Evolutionary conservation across 2,329 filamentous ascomycete species (phyloP).

Genomic region (Xylariaceae sp.): DNA sequence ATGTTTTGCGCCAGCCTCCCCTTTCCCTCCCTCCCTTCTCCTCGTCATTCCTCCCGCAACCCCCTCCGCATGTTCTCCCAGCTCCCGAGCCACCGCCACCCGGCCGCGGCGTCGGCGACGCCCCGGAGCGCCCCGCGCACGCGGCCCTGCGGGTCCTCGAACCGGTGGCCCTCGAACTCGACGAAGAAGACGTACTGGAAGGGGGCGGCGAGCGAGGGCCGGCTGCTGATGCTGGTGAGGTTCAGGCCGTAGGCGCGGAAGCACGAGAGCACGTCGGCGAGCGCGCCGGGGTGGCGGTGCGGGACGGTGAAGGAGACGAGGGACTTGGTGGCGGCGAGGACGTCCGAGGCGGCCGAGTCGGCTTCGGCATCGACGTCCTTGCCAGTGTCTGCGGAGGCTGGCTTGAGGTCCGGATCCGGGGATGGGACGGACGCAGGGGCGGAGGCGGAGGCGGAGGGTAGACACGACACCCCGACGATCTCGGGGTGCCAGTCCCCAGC

Average conservation of each 20-base stretch:
- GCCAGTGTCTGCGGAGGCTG: neutral
- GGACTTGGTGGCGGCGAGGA: slow-evolving; percentile 51
- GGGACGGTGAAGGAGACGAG: slow-evolving; percentile 80
- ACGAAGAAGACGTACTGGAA: slow-evolving; percentile 97
- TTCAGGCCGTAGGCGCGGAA: slow-evolving; percentile 74
- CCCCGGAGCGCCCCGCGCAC: slow-evolving; percentile 55
- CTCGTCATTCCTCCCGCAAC: neutral
- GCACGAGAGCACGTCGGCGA: slow-evolving; percentile 74
- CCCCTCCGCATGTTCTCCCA: slow-evolving; percentile 45
- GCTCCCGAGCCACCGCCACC: slow-evolving; percentile 67
- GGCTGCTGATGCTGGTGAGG: slow-evolving; percentile 83
- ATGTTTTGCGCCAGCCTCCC: too few species aligned
- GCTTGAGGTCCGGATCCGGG: too few species aligned
- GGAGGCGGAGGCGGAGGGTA: neutral
- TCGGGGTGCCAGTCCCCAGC: slow-evolving; percentile 8
- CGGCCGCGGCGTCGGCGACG: slow-evolving; percentile 57
- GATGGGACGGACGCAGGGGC: neutral
- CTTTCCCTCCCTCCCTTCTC: neutral
- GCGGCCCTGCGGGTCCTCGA: slow-evolving; percentile 47
- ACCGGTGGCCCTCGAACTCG: slow-evolving; percentile 69
- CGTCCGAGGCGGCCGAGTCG: slow-evolving; percentile 5
- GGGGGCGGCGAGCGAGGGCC: slow-evolving; percentile 65
- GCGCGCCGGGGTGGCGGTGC: slow-evolving; percentile 72
- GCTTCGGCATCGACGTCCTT: neutral
- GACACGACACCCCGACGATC: neutral